A percentile compares a stretch with the other conserved stretches of the same genome.
Evolutionary conservation across 352 stramenopile species (phyloP).

Genomic region (Phytophthora capsici): DNA sequence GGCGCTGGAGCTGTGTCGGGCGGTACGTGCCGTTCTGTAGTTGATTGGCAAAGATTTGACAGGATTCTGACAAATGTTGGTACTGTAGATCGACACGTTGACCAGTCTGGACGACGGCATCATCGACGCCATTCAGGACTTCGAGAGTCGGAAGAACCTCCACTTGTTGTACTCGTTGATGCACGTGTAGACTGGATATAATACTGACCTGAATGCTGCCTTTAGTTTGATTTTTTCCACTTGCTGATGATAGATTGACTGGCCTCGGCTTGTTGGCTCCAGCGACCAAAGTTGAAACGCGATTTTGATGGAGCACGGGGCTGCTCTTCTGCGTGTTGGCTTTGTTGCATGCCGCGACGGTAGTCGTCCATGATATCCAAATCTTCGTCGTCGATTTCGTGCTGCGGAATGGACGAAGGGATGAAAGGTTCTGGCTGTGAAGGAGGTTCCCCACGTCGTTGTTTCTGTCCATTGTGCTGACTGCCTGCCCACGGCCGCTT

Average conservation of each 20-base stretch:
- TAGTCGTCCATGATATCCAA: conserved; percentile 37
- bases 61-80: background rate
- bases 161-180: conserved; percentile 72
- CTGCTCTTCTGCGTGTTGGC: conserved; percentile 20
- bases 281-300: conserved; percentile 43
- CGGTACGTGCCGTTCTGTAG: conserved; percentile 32
- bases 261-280: conserved; percentile 41
- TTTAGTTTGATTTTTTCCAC: conserved; percentile 40
- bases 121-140: conserved; percentile 59
- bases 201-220: background rate
- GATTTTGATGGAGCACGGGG: background rate
- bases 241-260: conserved; percentile 46
- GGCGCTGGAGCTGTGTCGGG: conserved; percentile 77
- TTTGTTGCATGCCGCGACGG: conserved; percentile 15
- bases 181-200: conserved; percentile 45
- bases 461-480: conserved; percentile 12
- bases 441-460: conserved; percentile 12
- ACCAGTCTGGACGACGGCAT: conserved; percentile 55
- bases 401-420: conserved; percentile 4
- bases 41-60: background rate
- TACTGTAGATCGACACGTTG: conserved; percentile 62
- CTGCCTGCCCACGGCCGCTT: conserved; percentile 21
- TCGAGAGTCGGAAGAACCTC: conserved; percentile 65
- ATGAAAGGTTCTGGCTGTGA: conserved; percentile 7
- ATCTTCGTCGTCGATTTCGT: conserved; percentile 23